phyloP scores from a whole-genome alignment of 495 filamentous ascomycete species.

The Amphirosellinia nigrospora region DNA sequence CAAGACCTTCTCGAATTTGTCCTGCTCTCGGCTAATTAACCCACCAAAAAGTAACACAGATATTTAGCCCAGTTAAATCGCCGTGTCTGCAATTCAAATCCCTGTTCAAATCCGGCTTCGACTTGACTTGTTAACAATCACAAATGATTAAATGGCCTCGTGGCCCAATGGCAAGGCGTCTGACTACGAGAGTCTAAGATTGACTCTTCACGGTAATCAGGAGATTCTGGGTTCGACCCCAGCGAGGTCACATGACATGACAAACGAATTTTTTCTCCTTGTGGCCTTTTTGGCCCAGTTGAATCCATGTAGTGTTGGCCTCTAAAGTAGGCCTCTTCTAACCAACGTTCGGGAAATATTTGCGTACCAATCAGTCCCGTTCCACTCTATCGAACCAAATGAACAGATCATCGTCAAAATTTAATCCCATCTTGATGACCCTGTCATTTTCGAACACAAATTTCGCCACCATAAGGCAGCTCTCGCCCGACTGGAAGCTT shows the following conservation, averaged over 20 bases:
- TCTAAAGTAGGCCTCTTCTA: no score
- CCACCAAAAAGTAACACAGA: not conserved
- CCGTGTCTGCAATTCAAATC: not conserved
- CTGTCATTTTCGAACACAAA: conserved; percentile 34
- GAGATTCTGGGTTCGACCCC: conserved; percentile 22
- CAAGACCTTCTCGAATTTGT: conserved; percentile 2
- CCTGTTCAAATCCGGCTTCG: not conserved
- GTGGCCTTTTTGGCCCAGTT: no score
- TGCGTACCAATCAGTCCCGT: not conserved
- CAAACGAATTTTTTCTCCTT: not conserved
- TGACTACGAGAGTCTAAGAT: not conserved
- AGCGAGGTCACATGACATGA: conserved; percentile 1
- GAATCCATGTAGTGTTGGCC: no score
- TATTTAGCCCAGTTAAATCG: not conserved
- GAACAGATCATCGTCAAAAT: conserved; percentile 32
- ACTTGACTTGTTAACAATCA: not conserved
- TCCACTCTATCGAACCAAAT: conserved; percentile 44
- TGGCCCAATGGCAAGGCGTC: conserved; percentile 23
- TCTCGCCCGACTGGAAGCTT: conserved; percentile 16
- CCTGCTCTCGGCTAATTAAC: not conserved
- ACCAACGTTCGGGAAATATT: not conserved
- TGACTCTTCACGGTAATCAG: conserved; percentile 8
- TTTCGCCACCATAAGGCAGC: conserved; percentile 25
- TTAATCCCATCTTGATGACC: conserved; percentile 35
- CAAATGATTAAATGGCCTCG: conserved; percentile 3